These are phyloP conservation scores for Basipetospora chlamydospora DNA, from an alignment of 2,329 filamentous ascomycete species.

Conservation along the genomic window DNA sequence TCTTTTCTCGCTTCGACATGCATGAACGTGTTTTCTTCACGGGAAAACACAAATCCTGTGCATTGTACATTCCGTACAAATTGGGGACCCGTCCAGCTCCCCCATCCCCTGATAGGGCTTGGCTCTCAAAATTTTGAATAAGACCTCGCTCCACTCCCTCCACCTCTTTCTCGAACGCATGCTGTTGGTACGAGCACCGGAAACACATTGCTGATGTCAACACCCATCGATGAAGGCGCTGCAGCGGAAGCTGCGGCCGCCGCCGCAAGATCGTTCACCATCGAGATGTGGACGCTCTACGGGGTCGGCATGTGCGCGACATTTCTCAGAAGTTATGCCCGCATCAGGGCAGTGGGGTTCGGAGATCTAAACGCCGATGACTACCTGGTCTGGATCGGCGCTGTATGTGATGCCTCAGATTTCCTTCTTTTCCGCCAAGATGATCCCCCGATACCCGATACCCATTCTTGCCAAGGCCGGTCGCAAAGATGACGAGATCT, in stretches of 20 bases:
- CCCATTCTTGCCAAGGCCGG: not conserved
- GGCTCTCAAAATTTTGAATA: too few species aligned
- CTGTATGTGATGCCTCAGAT: conserved; percentile 7
- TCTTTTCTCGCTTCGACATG: too few species aligned
- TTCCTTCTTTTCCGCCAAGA: not conserved
- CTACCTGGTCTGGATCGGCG: conserved; percentile 14
- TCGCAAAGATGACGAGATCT: not conserved
- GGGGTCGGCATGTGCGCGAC: conserved; percentile 14
- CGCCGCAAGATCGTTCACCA: conserved; percentile 5
- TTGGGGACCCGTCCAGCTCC: not conserved
- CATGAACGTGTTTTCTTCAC: not conserved
- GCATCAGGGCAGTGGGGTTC: conserved; percentile 12
- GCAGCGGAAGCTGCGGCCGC: conserved; percentile 1
- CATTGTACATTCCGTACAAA: not conserved
- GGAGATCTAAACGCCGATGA: conserved; percentile 15
- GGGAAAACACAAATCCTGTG: not conserved
- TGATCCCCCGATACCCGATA: not conserved
- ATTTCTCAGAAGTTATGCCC: conserved; percentile 16
- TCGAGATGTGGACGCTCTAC: conserved; percentile 17
- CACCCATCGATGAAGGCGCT: not conserved
- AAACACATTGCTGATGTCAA: not conserved
- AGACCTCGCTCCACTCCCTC: not conserved
- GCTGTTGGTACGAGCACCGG: not conserved
- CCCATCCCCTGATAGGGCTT: not conserved
- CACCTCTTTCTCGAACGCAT: not conserved